A percentile compares a stretch with the other conserved stretches of the same genome.
Evolutionary conservation across 2,329 filamentous ascomycete species (phyloP).

Genomic region (Aureobasidium sp.): DNA sequence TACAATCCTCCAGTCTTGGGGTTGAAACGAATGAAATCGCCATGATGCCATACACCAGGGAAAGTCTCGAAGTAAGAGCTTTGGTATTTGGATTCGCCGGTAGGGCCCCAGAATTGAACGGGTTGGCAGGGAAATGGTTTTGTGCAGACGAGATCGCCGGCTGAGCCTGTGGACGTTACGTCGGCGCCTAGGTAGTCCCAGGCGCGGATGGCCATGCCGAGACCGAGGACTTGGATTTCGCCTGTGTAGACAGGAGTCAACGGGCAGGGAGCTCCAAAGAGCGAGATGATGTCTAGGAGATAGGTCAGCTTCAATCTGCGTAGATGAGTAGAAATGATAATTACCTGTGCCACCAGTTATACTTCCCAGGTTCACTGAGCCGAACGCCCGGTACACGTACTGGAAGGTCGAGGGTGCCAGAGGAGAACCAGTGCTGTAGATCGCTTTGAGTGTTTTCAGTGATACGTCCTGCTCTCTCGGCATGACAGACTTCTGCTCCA

Average conservation of each 20-base stretch:
- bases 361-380: constrained; percentile 73
- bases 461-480: constrained; percentile 53
- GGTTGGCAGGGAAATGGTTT: constrained; percentile 86
- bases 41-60: constrained; percentile 76
- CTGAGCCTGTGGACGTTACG: constrained; percentile 53
- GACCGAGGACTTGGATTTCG: constrained; percentile 41
- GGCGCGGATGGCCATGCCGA: constrained; percentile 43
- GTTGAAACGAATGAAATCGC: constrained; percentile 76
- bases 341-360: constrained; percentile 67
- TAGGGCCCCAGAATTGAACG: constrained; percentile 73
- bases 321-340: constrained; percentile 36
- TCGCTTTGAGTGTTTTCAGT: constrained; percentile 57
- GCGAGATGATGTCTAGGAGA: constrained; percentile 81
- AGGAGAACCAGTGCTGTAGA: constrained; percentile 91
- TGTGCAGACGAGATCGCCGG: constrained; percentile 82
- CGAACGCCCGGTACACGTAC: constrained; percentile 82
- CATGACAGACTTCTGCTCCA: constrained; percentile 68
- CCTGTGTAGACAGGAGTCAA: constrained; percentile 41
- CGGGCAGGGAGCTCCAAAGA: constrained; percentile 76
- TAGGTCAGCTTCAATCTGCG: background rate
- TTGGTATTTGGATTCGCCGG: constrained; percentile 67
- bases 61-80: constrained; percentile 86
- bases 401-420: constrained; percentile 86
- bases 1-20: constrained; percentile 65
- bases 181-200: constrained; percentile 48